These are phyloP conservation scores for Chamaecrista fasciculata DNA, from an alignment of 306 rosid species.

Conservation along the genomic window DNA sequence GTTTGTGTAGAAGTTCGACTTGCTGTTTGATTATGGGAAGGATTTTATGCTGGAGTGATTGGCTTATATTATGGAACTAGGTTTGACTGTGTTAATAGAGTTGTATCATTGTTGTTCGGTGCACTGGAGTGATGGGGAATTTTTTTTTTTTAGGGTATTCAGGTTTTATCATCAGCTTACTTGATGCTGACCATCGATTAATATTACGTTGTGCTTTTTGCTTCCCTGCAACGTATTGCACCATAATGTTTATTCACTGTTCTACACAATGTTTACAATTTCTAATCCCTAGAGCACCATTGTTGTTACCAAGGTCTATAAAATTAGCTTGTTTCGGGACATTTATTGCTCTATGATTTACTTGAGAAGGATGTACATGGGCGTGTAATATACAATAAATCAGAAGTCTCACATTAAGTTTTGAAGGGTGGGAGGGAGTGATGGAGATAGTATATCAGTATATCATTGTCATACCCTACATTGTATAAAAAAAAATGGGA, in stretches of 20 bases:
- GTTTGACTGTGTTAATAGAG: slow-evolving; percentile 28
- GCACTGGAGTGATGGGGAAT: slow-evolving; percentile 10
- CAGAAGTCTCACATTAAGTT: too few species aligned
- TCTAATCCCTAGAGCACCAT: not conserved
- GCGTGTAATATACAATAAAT: not conserved
- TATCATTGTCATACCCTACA: too few species aligned
- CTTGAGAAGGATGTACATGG: not conserved
- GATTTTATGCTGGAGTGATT: slow-evolving; percentile 6
- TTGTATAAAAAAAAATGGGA: too few species aligned
- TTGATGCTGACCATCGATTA: not conserved
- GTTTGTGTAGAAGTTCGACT: not conserved
- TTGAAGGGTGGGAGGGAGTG: not conserved
- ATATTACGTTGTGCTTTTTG: too few species aligned
- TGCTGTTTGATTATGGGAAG: not conserved
- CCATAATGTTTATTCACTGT: not conserved
- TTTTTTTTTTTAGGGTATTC: slow-evolving; percentile 11
- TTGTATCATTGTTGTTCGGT: slow-evolving; percentile 25
- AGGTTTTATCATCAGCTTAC: not conserved
- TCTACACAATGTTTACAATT: not conserved
- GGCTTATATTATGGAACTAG: slow-evolving; percentile 10
- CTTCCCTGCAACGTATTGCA: not conserved
- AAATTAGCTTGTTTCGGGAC: not conserved
- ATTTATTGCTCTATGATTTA: not conserved
- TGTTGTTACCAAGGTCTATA: not conserved
- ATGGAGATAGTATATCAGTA: not conserved